Conservation (phyloP, 148 eudicot species). For the Amaranthus hypochondriacus region DNA sequence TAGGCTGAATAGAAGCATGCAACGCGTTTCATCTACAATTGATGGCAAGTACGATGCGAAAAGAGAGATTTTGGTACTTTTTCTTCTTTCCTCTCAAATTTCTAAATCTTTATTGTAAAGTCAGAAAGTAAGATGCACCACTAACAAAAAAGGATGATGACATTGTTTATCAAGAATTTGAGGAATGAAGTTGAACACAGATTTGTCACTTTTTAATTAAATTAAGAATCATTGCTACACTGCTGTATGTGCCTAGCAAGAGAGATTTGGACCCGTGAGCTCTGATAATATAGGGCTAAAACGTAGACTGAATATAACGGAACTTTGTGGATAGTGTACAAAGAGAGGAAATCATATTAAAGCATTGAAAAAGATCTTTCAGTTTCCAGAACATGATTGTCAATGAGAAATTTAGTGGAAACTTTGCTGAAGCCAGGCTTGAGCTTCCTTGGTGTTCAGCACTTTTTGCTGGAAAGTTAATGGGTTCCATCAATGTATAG, state of each 20-base stretch:
- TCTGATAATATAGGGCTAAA: not conserved
- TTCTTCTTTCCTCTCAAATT: conserved; percentile 1
- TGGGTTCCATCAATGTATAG: not conserved
- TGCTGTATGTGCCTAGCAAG: not conserved
- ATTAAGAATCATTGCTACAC: not conserved
- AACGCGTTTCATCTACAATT: conserved; percentile 70
- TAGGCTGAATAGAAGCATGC: conserved; percentile 65
- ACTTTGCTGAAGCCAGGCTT: not conserved
- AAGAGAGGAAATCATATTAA: not conserved
- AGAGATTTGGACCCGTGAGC: not conserved
- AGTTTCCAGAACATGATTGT: conserved; percentile 7
- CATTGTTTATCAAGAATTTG: not conserved
- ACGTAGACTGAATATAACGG: not conserved
- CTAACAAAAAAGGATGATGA: not conserved
- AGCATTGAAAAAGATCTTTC: not conserved
- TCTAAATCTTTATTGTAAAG: too few relatives aligned
- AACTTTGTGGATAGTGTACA: not conserved
- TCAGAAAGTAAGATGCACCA: not conserved
- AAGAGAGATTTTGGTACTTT: conserved; percentile 58
- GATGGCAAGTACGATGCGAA: conserved; percentile 85
- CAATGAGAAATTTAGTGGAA: not conserved
- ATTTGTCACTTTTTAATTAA: not conserved
- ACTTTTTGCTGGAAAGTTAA: not conserved
- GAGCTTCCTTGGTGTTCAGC: not conserved
- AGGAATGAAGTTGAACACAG: not conserved